phyloP scores from a whole-genome alignment of 176 grass and related monocot genomes.

The Tuctoria greenei region DNA sequence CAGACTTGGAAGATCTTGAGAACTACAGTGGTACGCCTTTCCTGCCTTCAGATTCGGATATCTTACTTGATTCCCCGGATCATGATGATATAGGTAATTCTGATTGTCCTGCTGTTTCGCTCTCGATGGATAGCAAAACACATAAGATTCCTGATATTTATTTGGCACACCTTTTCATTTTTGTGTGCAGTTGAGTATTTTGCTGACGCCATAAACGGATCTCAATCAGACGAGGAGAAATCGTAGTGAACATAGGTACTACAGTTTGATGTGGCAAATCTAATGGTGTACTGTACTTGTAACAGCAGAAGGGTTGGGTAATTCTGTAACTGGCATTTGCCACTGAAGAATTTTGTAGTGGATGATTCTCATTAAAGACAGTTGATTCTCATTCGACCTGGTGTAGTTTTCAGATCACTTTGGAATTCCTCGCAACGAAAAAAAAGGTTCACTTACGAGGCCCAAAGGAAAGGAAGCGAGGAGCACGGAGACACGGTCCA shows the following conservation, averaged over 20 bases:
- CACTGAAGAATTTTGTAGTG: slow-evolving; percentile 64
- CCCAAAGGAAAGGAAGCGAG: too few species aligned
- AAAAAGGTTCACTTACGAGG: too few species aligned
- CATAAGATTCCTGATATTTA: background rate
- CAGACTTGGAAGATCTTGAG: slow-evolving; percentile 86
- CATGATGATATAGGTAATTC: slow-evolving; percentile 89
- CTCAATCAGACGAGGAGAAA: slow-evolving; percentile 91
- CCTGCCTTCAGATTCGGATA: slow-evolving; percentile 84
- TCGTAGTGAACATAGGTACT: slow-evolving; percentile 31
- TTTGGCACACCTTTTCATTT: background rate
- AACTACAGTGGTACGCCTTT: slow-evolving; percentile 88
- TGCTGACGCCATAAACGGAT: slow-evolving; percentile 68
- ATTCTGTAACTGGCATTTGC: slow-evolving; percentile 34
- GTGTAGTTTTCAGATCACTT: background rate
- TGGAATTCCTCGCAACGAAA: background rate
- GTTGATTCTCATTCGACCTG: background rate
- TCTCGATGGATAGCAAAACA: background rate
- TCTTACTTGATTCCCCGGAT: slow-evolving; percentile 84
- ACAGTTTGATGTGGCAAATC: too few species aligned
- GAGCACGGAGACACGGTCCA: too few species aligned
- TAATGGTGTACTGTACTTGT: background rate
- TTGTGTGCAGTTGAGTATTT: slow-evolving; percentile 82
- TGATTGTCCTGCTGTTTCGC: background rate
- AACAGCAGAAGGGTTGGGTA: background rate
- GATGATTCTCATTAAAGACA: slow-evolving; percentile 49